Percentiles rank a stretch among this genome's conserved stretches.
These are phyloP conservation scores for Xylaria nigripes DNA, from an alignment of 495 filamentous ascomycete species.

Conservation along the genomic window DNA sequence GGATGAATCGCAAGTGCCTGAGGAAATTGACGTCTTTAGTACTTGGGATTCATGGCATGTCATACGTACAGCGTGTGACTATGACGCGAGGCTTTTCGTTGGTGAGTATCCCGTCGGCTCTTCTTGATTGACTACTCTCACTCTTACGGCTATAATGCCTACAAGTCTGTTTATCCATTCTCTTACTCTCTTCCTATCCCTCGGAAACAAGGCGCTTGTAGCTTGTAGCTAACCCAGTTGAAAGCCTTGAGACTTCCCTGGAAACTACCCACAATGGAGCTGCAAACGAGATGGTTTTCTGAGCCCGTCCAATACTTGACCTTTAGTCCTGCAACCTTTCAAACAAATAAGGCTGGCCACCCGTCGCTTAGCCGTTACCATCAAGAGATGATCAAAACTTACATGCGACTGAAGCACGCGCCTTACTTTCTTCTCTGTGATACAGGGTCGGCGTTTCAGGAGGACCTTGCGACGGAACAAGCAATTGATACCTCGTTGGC, in stretches of 20 bases:
- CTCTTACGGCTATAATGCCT: not conserved
- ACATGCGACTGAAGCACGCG: slow-evolving; percentile 70
- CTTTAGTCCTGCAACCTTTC: slow-evolving; percentile 58
- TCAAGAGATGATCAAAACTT: slow-evolving; percentile 67
- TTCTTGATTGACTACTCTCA: not conserved
- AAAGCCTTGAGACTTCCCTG: slow-evolving; percentile 71
- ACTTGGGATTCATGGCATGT: slow-evolving; percentile 93
- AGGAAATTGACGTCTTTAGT: slow-evolving; percentile 56
- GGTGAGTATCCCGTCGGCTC: slow-evolving; percentile 51
- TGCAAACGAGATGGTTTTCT: slow-evolving; percentile 88
- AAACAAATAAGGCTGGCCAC: slow-evolving; percentile 68
- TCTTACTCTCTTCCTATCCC: not conserved
- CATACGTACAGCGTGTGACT: slow-evolving; percentile 79
- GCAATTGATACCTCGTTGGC: slow-evolving; percentile 34
- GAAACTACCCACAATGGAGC: slow-evolving; percentile 60
- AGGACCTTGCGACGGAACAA: slow-evolving; percentile 15
- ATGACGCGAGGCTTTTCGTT: slow-evolving; percentile 70
- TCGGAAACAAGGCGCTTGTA: not conserved
- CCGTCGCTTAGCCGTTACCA: slow-evolving; percentile 76
- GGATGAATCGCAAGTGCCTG: slow-evolving; percentile 10
- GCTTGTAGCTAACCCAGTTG: not conserved
- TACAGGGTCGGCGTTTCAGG: slow-evolving; percentile 51
- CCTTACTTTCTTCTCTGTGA: slow-evolving; percentile 79
- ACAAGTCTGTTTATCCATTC: not conserved
- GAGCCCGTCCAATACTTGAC: slow-evolving; percentile 80